Evolutionary conservation across 257 asterid genomes (phyloP).

Genomic region (Solanum chiquidenum): DNA sequence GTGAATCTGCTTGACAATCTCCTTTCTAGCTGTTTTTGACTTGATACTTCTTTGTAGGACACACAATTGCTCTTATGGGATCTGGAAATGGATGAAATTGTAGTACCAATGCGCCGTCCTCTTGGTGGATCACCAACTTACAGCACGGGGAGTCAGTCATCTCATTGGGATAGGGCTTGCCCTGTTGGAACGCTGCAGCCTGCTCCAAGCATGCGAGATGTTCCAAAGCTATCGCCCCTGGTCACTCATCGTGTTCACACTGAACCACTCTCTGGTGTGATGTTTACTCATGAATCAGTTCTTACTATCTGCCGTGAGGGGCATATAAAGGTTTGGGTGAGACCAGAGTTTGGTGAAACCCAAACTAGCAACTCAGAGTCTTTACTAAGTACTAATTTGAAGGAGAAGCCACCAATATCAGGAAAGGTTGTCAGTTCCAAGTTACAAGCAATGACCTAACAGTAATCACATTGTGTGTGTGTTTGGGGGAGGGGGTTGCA

Average conservation of each 20-base stretch:
- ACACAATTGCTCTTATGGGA: slow-evolving; percentile 94
- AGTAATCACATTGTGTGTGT: not conserved
- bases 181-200: slow-evolving; percentile 79
- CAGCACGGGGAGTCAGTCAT: slow-evolving; percentile 81
- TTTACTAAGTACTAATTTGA: slow-evolving; percentile 33
- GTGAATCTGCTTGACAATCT: not conserved
- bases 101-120: slow-evolving; percentile 94
- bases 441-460: slow-evolving; percentile 40
- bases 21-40: not conserved
- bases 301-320: slow-evolving; percentile 88
- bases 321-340: slow-evolving; percentile 84
- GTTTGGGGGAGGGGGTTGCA: not conserved
- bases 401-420: slow-evolving; percentile 40
- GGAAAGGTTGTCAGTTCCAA: slow-evolving; percentile 40
- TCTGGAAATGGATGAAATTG: slow-evolving; percentile 93
- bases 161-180: slow-evolving; percentile 84
- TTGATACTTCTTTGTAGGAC: slow-evolving; percentile 35
- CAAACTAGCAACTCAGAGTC: slow-evolving; percentile 54
- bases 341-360: slow-evolving; percentile 64
- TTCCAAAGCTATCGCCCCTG: slow-evolving; percentile 82
- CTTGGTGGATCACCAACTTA: slow-evolving; percentile 92
- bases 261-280: slow-evolving; percentile 85
- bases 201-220: slow-evolving; percentile 81
- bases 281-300: slow-evolving; percentile 75
- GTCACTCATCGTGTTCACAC: slow-evolving; percentile 92